A percentile compares a stretch with the other conserved stretches of the same genome.
Conservation (phyloP, 148 eudicot species). For the Mesembryanthemum crystallinum region DNA sequence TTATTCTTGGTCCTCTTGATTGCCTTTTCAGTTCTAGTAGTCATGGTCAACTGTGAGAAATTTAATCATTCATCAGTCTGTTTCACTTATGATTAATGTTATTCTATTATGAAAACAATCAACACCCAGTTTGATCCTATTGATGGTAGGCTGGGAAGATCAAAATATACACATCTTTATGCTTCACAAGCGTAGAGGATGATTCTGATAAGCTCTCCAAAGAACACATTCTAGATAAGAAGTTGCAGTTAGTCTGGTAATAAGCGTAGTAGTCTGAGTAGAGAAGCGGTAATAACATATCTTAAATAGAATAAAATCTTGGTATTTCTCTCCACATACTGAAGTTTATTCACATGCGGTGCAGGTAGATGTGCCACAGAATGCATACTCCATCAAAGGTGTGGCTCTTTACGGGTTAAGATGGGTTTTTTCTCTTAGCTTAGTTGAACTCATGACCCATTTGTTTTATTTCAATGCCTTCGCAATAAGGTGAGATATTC, state of each 20-base stretch:
- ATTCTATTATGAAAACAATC: too few relatives aligned
- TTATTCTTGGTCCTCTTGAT: background rate
- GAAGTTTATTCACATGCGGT: constrained; percentile 14
- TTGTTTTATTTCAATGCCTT: constrained; percentile 83
- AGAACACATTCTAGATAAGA: background rate
- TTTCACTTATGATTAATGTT: too few relatives aligned
- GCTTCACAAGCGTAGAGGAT: background rate
- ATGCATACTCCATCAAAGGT: constrained; percentile 45
- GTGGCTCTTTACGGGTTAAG: constrained; percentile 87
- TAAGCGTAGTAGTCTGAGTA: background rate
- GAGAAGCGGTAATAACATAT: background rate
- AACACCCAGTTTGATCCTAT: background rate
- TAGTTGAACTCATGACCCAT: constrained; percentile 82
- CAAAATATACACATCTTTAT: background rate
- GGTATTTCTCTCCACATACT: background rate
- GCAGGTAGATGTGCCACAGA: constrained; percentile 82
- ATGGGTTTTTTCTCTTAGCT: constrained; percentile 59
- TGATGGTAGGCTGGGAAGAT: background rate
- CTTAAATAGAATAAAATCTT: background rate
- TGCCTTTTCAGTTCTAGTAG: background rate
- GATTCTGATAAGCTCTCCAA: background rate
- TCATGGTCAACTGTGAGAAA: too few relatives aligned
- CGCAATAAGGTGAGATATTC: constrained; percentile 62
- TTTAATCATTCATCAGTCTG: too few relatives aligned
- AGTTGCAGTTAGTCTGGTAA: background rate